Evolutionary conservation across 148 eudicot species (phyloP).

Genomic region (Vaccinium vitisidaea): DNA sequence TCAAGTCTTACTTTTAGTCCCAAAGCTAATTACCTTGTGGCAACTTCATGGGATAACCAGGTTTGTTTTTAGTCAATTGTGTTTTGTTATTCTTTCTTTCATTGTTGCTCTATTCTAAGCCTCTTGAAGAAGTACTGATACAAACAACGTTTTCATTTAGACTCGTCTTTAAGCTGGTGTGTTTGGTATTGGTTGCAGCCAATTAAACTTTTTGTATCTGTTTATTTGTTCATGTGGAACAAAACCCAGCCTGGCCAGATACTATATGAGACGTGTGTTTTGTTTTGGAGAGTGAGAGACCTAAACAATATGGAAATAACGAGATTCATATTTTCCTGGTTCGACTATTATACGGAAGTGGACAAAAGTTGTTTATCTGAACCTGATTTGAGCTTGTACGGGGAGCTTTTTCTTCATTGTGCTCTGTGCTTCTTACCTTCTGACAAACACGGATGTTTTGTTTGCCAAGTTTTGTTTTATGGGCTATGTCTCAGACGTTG

Average conservation of each 20-base stretch:
- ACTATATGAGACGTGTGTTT: not conserved
- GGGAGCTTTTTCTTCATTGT: not conserved
- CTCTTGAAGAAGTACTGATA: not conserved
- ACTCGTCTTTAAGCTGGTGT: not conserved
- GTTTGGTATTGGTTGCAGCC: not conserved
- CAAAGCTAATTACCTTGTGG: slow-evolving; percentile 80
- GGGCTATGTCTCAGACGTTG: not conserved
- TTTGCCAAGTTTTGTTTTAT: not conserved
- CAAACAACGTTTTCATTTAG: not conserved
- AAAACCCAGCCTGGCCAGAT: not conserved
- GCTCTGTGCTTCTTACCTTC: not conserved
- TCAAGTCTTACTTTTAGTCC: slow-evolving; percentile 88
- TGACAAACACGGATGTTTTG: not conserved
- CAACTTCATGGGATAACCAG: slow-evolving; percentile 99
- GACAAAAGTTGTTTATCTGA: not conserved
- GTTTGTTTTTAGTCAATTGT: slow-evolving; percentile 29
- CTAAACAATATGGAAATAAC: not conserved
- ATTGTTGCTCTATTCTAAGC: not conserved
- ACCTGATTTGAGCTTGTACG: not conserved
- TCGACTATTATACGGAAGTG: not conserved
- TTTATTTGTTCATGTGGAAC: not conserved
- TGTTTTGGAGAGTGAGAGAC: not conserved
- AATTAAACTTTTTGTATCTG: not conserved
- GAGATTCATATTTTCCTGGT: not conserved
- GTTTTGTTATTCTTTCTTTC: not conserved